Conservation (phyloP, 1,139 yeast genomes). For the Yamadazyma dushanensis region DNA sequence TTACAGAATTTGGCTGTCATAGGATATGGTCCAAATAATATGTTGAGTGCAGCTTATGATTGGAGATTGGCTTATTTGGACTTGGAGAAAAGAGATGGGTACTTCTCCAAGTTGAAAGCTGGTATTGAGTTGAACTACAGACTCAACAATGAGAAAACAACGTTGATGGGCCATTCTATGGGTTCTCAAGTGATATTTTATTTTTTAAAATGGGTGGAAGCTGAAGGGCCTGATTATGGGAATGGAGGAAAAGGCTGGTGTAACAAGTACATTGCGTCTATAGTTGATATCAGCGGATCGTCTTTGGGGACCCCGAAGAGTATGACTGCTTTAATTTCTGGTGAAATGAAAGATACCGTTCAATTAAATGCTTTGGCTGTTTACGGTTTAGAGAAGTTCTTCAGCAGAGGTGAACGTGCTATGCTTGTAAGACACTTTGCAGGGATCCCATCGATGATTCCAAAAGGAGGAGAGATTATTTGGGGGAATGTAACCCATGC, state of each 20-base stretch:
- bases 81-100: slow-evolving; percentile 81
- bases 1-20: slow-evolving; percentile 90
- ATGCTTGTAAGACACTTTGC: slow-evolving; percentile 87
- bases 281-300: slow-evolving; percentile 86
- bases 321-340: slow-evolving; percentile 85
- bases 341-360: slow-evolving; percentile 97
- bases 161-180: slow-evolving; percentile 93
- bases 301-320: slow-evolving; percentile 92
- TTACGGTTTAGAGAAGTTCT: slow-evolving; percentile 90
- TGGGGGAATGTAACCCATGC: slow-evolving; percentile 74
- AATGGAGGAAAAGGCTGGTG: slow-evolving; percentile 91
- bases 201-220: slow-evolving; percentile 95
- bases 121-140: slow-evolving; percentile 60
- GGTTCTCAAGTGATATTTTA: slow-evolving; percentile 87
- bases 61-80: slow-evolving; percentile 94
- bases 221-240: slow-evolving; percentile 73
- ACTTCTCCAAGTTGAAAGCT: slow-evolving; percentile 71
- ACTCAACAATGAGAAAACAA: slow-evolving; percentile 66
- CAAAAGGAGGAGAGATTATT: slow-evolving; percentile 86
- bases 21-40: slow-evolving; percentile 88
- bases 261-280: slow-evolving; percentile 74
- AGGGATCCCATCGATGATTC: slow-evolving; percentile 92
- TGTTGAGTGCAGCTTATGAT: slow-evolving; percentile 91
- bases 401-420: slow-evolving; percentile 83
- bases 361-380: slow-evolving; percentile 91